Conservation (phyloP, 225 moss, liverwort and hornwort genomes). For the Sphagnum contortum region DNA sequence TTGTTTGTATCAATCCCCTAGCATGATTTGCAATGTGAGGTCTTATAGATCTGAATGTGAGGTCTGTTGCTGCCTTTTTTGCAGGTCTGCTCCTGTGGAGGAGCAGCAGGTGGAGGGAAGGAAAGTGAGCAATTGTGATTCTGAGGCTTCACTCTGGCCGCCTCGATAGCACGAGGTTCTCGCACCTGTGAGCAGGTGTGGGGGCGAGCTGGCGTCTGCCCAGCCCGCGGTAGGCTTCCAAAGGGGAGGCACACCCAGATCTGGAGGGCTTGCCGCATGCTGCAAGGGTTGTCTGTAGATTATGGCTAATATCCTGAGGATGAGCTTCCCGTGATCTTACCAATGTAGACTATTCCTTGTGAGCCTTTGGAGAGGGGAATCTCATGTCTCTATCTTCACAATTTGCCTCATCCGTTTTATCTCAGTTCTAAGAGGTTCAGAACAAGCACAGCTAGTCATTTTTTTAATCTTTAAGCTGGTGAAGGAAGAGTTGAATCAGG, state of each 20-base stretch:
- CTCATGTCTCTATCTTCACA: constrained; percentile 1
- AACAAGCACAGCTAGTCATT: no score
- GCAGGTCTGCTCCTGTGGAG: neutral
- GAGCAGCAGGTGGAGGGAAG: neutral
- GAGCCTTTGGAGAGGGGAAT: constrained; percentile 22
- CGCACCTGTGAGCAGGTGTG: constrained; percentile 73
- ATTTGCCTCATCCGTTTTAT: no score
- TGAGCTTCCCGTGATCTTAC: constrained; percentile 22
- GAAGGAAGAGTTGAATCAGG: no score
- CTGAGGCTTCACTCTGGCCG: constrained; percentile 68
- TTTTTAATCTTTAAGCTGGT: no score
- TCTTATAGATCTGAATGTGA: no score
- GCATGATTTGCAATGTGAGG: no score
- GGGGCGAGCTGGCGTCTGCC: constrained; percentile 49
- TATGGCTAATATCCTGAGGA: constrained; percentile 79
- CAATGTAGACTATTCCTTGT: constrained; percentile 83
- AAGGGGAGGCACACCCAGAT: constrained; percentile 70
- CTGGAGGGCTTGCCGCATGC: constrained; percentile 99
- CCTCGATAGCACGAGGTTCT: constrained; percentile 39
- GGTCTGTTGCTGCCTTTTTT: neutral
- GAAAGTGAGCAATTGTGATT: neutral
- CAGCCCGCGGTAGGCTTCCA: constrained; percentile 56
- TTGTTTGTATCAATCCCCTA: no score
- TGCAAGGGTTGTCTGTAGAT: constrained; percentile 93
- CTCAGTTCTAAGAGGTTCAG: no score